Base-by-base conservation (phyloP, 176 grass and related monocot genomes). In the Themeda triandra region DNA sequence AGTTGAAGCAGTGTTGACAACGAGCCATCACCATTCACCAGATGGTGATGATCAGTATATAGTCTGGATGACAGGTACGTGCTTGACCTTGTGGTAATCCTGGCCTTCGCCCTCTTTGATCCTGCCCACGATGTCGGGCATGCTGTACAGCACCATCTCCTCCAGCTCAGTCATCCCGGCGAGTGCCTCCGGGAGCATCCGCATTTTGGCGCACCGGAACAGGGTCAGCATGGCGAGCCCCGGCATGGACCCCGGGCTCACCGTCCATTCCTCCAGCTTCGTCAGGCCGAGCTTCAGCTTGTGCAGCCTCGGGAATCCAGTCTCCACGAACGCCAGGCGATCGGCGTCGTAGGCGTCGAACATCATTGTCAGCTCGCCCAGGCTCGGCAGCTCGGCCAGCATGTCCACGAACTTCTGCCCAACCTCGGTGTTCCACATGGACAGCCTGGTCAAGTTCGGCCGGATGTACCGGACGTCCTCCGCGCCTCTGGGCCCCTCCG, bases 71-170 rank as follows among this genome's bases (percentile, higher is more conserved):
- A 89, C 83, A 3, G 78, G 83, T 19, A 89, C 78, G 11, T 89
- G 88, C 83, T 77, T 89, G 51, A 89, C 36, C 78, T 89, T 89
- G 64, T 89, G 83, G 72, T 86, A 79, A 54, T 89, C 88, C 53
- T 44, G 10, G 5, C 88, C 88, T 45, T 77, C 67, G 9, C 18
- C 69, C 32, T 87, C 80, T 48, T 79, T 72, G 73, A 92, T 86
- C 76, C 80, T 88, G 21, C 33, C n/a, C 63, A 88, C 86, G 59
- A 92, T 88, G 65, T 58, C 8, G 1, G 82, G 78, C 90, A 92
- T 92, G 29, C 71, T 63, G 79, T 80, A 86, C 41, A 92, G 49
- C 71, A 82, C 82, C 27, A 92, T 27, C 87, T 92, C 90, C 87
- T 92, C 72, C 21, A 92, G 90, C 33, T 91, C 81, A 76, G 4